Conservation (phyloP, 2,329 filamentous ascomycete genomes). For the Xylariaceae sp. region DNA sequence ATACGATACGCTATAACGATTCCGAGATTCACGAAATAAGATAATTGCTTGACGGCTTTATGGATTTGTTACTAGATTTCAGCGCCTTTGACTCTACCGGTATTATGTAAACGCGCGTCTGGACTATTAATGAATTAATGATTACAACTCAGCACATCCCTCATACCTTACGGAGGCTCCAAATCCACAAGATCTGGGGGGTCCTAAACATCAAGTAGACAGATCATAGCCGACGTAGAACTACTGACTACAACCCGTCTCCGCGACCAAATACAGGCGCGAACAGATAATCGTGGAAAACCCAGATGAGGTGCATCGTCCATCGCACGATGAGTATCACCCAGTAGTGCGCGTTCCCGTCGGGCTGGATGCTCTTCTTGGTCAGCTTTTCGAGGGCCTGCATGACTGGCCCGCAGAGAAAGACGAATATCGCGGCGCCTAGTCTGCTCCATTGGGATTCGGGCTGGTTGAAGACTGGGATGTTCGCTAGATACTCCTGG, state of each 20-base stretch:
- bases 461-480: conserved; percentile 10
- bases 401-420: conserved; percentile 13
- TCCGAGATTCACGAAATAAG: background rate
- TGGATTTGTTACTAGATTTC: background rate
- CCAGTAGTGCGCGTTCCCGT: conserved; percentile 3
- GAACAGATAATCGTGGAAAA: conserved; percentile 14
- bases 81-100: background rate
- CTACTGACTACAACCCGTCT: conserved; percentile 2
- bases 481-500: conserved; percentile 1
- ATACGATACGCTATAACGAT: conserved; percentile 29
- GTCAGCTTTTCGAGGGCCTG: conserved; percentile 10
- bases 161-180: too few species aligned
- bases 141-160: too few species aligned
- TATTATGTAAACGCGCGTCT: too few species aligned
- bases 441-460: background rate
- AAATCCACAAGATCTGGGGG: too few species aligned
- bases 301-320: conserved; percentile 10
- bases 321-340: conserved; percentile 8
- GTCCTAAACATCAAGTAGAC: too few species aligned
- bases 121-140: too few species aligned
- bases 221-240: background rate
- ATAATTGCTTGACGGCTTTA: background rate
- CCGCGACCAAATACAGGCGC: conserved; percentile 13
- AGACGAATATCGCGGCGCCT: conserved; percentile 12
- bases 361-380: background rate